Base-by-base conservation (phyloP, 2,329 filamentous ascomycete genomes). In the Alternaria rosae region DNA sequence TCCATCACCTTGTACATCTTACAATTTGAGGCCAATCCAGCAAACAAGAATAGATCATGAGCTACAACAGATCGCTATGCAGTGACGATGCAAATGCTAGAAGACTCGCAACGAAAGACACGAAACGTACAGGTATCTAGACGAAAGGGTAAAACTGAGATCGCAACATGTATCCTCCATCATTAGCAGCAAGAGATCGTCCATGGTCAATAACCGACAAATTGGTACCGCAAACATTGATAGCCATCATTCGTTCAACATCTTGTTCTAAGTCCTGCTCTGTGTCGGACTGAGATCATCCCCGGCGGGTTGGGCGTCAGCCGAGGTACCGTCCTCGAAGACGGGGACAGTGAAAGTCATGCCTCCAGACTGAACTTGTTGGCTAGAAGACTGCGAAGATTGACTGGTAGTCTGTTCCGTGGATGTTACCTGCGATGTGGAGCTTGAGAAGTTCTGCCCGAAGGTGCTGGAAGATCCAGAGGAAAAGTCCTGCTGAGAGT, bases 271-370 rank as follows among this genome's bases (percentile, higher is more conserved):
- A 20, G 53, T 50, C n/a, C 28, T 20, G 12, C 57, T 35, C 42
- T 67, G 65, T 20, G 63, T 68, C 17, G 67, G 65, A 44, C 65
- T 68, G 10, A 63, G 43, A 32, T 65, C 59, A 5, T 61, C 61
- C 15, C 45, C 42, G 11, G 41, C 50, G 41, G 44, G 54, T 6
- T 17, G 35, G 13, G 25, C 20, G 4, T 57, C 44, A 17, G 28
- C 15, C 11, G 38, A 30, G 25, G 55, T 26, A 28, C 35, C 48
- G 5, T 66, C 60, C n/a, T 62, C 68, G 56, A 72, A 73, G 21
- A 64, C 57, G 12, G 70, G 61, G 30, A 72, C 45, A 9, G 53
- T 73, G 25, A 73, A 71, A 5, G 62, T 67, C 41, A 57, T 65
- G 11, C 61, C 70, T n/a, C 68, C 61, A 15, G 62, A 59, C 45